Percentiles rank a stretch among this genome's conserved stretches.
Evolutionary conservation across 176 grass and related monocot species (phyloP).

Genomic region (Dactylis glomerata): DNA sequence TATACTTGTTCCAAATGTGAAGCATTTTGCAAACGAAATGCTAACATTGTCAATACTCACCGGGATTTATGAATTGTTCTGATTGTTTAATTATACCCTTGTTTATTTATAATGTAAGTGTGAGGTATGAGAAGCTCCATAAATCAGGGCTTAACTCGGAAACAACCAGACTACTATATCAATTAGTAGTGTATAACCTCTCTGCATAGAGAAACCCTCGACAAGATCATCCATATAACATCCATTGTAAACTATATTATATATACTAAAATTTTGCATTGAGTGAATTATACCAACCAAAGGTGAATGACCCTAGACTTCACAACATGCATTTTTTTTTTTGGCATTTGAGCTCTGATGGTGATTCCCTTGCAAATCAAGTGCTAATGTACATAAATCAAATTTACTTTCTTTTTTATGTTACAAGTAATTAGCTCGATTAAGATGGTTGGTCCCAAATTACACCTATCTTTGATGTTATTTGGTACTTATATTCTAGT

Average conservation of each 20-base stretch:
- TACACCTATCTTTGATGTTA: background rate
- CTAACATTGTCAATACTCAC: no score
- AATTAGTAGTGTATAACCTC: no score
- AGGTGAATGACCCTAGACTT: background rate
- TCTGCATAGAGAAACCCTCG: no score
- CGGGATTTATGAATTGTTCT: background rate
- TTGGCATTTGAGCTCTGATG: background rate
- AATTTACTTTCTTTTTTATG: background rate
- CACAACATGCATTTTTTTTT: background rate
- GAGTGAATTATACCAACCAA: no score
- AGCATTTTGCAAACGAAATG: background rate
- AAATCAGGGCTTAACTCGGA: no score
- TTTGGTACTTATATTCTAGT: background rate
- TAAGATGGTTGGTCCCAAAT: background rate
- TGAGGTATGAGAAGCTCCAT: background rate
- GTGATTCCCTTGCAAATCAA: background rate
- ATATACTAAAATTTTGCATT: no score
- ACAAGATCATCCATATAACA: no score
- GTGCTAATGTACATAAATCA: background rate
- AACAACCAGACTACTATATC: no score
- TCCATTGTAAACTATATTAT: no score
- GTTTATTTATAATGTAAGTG: conserved; percentile 3
- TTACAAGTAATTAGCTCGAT: background rate
- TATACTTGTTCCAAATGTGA: background rate
- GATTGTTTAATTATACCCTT: background rate